Conservation (phyloP, 106 monocot genomes). For the Platanthera guangdongensis region DNA sequence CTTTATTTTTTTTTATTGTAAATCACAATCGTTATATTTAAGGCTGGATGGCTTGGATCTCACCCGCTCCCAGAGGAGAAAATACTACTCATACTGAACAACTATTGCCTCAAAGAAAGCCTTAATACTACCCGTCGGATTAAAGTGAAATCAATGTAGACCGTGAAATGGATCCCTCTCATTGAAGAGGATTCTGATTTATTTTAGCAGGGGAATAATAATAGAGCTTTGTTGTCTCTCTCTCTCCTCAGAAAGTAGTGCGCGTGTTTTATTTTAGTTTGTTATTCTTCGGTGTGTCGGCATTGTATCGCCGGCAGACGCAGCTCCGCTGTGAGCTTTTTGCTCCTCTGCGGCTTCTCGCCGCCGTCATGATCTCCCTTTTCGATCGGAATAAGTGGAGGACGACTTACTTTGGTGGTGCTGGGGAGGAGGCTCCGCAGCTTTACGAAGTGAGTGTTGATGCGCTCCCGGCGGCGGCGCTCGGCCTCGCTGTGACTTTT, state of each 20-base stretch:
- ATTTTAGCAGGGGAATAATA: too few species aligned
- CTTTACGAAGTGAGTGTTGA: slow-evolving; percentile 77
- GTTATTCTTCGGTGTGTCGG: slow-evolving; percentile 6
- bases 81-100: too few species aligned
- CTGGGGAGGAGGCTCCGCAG: slow-evolving; percentile 88
- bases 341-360: slow-evolving; percentile 9
- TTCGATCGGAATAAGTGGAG: background rate
- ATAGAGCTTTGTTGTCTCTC: slow-evolving; percentile 24
- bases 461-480: slow-evolving; percentile 80
- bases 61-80: too few species aligned
- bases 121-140: too few species aligned
- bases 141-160: too few species aligned
- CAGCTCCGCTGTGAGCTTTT: slow-evolving; percentile 23
- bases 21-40: too few species aligned
- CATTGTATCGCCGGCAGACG: slow-evolving; percentile 18
- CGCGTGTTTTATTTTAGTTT: slow-evolving; percentile 33
- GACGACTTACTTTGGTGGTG: slow-evolving; percentile 68
- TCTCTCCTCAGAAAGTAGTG: slow-evolving; percentile 30
- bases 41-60: too few species aligned
- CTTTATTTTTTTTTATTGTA: too few species aligned
- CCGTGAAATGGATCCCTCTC: too few species aligned
- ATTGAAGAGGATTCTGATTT: too few species aligned
- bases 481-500: slow-evolving; percentile 99
- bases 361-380: background rate
- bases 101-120: too few species aligned